These are phyloP conservation scores for Ceratocystis eucalypticola DNA, from an alignment of 2,329 filamentous ascomycete genomes.

Conservation along the genomic window DNA sequence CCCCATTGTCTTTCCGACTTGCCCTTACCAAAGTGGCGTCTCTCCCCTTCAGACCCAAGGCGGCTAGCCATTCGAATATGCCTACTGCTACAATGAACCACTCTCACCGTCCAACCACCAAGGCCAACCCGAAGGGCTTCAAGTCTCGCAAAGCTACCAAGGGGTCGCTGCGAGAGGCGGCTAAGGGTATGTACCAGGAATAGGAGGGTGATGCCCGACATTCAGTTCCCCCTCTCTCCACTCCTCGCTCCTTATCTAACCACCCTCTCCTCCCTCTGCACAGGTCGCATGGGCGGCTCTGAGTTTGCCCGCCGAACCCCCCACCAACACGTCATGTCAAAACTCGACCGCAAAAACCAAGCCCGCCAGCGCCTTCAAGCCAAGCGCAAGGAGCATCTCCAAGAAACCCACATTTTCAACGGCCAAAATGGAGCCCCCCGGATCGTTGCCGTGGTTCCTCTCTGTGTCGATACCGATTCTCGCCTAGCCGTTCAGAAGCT, in stretches of 20 bases:
- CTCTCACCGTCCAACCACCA: constrained; percentile 87
- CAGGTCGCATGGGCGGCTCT: constrained; percentile 58
- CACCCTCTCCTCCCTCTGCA: background rate
- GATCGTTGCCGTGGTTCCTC: constrained; percentile 74
- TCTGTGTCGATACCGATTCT: constrained; percentile 60
- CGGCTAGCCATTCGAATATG: constrained; percentile 61
- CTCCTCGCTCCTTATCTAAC: background rate
- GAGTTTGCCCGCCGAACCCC: constrained; percentile 72
- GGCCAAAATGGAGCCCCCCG: constrained; percentile 77
- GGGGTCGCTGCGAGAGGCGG: constrained; percentile 66
- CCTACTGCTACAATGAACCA: constrained; percentile 49
- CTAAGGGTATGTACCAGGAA: constrained; percentile 50
- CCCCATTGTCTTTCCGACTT: background rate
- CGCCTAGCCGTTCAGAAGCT: constrained; percentile 53
- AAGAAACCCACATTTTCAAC: constrained; percentile 67
- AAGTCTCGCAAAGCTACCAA: constrained; percentile 89
- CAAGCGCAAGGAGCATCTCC: constrained; percentile 72
- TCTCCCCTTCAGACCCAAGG: constrained; percentile 79
- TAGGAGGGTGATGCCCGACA: constrained; percentile 18
- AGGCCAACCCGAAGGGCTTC: constrained; percentile 75
- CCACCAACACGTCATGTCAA: constrained; percentile 94
- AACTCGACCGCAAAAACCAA: constrained; percentile 88
- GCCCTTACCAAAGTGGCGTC: constrained; percentile 44
- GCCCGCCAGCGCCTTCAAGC: constrained; percentile 75
- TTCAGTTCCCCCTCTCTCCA: background rate